These are phyloP conservation scores for Trichothecium roseum DNA, from an alignment of 2,329 filamentous ascomycete species.

Conservation along the genomic window DNA sequence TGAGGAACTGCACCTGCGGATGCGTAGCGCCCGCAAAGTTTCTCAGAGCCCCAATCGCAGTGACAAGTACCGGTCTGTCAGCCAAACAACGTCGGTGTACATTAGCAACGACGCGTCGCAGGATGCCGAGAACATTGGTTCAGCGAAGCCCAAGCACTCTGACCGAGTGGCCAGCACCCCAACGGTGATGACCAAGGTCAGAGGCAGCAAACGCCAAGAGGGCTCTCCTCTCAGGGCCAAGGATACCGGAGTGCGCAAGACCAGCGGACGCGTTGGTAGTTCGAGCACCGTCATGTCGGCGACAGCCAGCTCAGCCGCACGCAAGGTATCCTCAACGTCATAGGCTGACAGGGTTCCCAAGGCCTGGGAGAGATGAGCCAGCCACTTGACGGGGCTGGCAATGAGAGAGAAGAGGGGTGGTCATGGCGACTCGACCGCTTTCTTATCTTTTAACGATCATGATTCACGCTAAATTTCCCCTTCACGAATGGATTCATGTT, in stretches of 20 bases:
- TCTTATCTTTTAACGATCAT: slow-evolving; percentile 4
- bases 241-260: slow-evolving; percentile 52
- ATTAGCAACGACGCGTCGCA: slow-evolving; percentile 60
- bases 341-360: background rate
- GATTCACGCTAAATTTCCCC: slow-evolving; percentile 2
- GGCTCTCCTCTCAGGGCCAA: slow-evolving; percentile 41
- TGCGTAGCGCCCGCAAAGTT: slow-evolving; percentile 55
- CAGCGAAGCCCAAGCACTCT: slow-evolving; percentile 47
- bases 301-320: slow-evolving; percentile 31
- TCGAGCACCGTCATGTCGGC: slow-evolving; percentile 33
- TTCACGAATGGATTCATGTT: slow-evolving; percentile 3
- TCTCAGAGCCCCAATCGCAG: slow-evolving; percentile 51
- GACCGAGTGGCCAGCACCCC: slow-evolving; percentile 44
- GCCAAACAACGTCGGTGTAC: slow-evolving; percentile 64
- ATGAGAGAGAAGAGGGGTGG: background rate
- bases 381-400: background rate
- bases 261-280: slow-evolving; percentile 54
- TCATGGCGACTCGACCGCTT: background rate
- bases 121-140: slow-evolving; percentile 61
- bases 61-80: slow-evolving; percentile 59
- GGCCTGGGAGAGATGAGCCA: background rate
- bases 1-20: slow-evolving; percentile 71
- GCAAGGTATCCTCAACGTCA: slow-evolving; percentile 36
- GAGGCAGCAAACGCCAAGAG: slow-evolving; percentile 44
- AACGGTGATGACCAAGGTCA: slow-evolving; percentile 53